Base-by-base conservation (phyloP, 2,329 filamentous ascomycete species). In the Harringtonia aguacate region DNA sequence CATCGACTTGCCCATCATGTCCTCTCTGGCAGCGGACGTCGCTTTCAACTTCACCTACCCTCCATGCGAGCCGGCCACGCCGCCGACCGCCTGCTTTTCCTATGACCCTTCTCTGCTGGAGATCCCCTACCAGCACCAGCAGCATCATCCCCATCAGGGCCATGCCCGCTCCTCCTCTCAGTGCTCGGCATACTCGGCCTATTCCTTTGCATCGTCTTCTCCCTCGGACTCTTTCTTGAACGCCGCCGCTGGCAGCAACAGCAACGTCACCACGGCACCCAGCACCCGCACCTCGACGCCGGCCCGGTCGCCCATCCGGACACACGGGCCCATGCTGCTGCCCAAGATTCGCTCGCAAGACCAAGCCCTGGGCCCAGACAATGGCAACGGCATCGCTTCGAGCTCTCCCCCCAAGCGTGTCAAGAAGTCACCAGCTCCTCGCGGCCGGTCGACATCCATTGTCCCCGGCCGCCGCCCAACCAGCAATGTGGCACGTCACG, bases 331-430 rank as follows among this genome's bases (percentile, higher is more conserved):
- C 41, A 69, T 86, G 39, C 69, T 94, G 47, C 72, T 94, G 28
- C 87, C 87, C 57, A 92, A 88, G 72, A 89, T 94, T 66, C 77
- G 87, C 48, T 77, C 77, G 34, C 87, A 92, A 64, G 87, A 94
- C 64, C 84, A 90, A 63, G 73, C 81, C 49, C 75, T 87, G 49
- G 77, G 81, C 52, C 75, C 75, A 34, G 67, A 68, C 33, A 68
- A 67, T 35, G 48, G 47, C 20, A 21, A 45, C 27, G 34, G 52
- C 48, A 75, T 81, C 50, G 39, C 48, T 7, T 27, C 10, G 7
- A 10, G 29, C 33, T 58, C 61, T 27, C 57, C 62, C 17, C 67
- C 72, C 37, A 78, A 83, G 62, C 74, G 79, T 55, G 56, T 73
- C 62, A 61, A 77, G 69, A 68, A 75, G 59, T 61, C 72, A 55